Evolutionary conservation across 495 filamentous ascomycete genomes (phyloP), one percentile per base, ranked within the genome.

Genomic region (Aspergillus conjunctus): DNA sequence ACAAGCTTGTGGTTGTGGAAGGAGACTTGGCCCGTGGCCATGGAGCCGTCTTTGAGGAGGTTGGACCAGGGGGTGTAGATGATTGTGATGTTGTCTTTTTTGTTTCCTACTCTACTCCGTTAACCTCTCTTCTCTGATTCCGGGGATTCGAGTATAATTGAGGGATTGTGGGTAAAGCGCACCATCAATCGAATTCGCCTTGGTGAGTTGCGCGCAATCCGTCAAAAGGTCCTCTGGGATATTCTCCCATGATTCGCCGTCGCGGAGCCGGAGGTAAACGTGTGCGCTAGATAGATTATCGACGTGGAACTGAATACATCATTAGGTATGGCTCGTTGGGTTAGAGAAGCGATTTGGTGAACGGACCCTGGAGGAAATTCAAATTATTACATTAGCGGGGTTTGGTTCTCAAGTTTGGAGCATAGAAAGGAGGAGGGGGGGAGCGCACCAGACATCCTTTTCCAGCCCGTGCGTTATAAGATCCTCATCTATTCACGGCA

Each of bases 11-110:
- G 83, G 73, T 97, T 93, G 67, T 96, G 91, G 77, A 97, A 98
- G 44, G 90, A 87, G 52, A 98, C 94, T 73, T 98, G 94, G 21
- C 94, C 94, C 4, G 86, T 87, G 4, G 91, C 92, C 94, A 98
- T 98, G 67, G 85, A 88, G n/a, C 92, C 93, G 65, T 94, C 91
- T 71, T 98, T 98, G 72, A 89, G 87, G 7, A 98, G 87, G 69
- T 98, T 98, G 43, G 91, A 90, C 95, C 95, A 98, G 18, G 94
- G 95, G 3, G 94, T 98, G 75, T 98, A 98, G 65, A 98, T 93
- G 57, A 98, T 76, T 15, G 90, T 95, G 60, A 98, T 81, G 74
- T 98, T 98, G 68, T 98, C 94, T 77, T 97, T 97, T 77, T 98
- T 98, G 77, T 98, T 98, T 59, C 94, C 89, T 91, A 51, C 20